These are phyloP conservation scores for Saturnispora hagleri DNA, from an alignment of 805 yeast species.

Conservation along the genomic window DNA sequence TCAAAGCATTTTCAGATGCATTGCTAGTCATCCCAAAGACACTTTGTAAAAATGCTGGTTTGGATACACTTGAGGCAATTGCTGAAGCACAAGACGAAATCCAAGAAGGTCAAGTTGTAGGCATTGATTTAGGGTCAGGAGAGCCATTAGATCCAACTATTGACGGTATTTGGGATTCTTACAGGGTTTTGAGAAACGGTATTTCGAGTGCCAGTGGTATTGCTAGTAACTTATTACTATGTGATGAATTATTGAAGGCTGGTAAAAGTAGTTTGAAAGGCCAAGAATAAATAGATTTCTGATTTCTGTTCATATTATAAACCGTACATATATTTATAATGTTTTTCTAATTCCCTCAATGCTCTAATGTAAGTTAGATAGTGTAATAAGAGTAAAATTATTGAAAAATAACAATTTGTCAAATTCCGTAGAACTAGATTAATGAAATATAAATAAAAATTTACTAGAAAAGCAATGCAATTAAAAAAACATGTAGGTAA, in stretches of 20 bases:
- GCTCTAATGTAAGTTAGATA: background rate
- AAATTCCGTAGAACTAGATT: background rate
- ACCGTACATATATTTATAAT: background rate
- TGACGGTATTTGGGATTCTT: slow-evolving; percentile 96
- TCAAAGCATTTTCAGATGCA: slow-evolving; percentile 90
- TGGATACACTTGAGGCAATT: slow-evolving; percentile 83
- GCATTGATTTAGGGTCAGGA: slow-evolving; percentile 84
- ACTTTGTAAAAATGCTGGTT: slow-evolving; percentile 83
- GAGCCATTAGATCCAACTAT: slow-evolving; percentile 92
- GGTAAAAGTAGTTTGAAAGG: slow-evolving; percentile 88
- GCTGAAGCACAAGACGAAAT: slow-evolving; percentile 85
- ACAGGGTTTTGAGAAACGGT: slow-evolving; percentile 88
- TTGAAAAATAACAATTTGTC: background rate
- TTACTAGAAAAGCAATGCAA: background rate
- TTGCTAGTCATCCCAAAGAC: slow-evolving; percentile 89
- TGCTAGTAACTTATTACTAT: slow-evolving; percentile 80
- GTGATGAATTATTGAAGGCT: slow-evolving; percentile 95
- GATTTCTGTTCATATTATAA: background rate
- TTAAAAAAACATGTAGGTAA: background rate
- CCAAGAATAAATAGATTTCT: background rate
- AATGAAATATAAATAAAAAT: no score
- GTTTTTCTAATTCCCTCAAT: background rate
- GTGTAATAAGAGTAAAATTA: background rate
- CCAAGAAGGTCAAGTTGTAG: slow-evolving; percentile 73
- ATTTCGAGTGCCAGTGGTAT: slow-evolving; percentile 89